Evolutionary conservation across 169 alveolate species (phyloP).

Genomic region (Plasmodium fragile): DNA sequence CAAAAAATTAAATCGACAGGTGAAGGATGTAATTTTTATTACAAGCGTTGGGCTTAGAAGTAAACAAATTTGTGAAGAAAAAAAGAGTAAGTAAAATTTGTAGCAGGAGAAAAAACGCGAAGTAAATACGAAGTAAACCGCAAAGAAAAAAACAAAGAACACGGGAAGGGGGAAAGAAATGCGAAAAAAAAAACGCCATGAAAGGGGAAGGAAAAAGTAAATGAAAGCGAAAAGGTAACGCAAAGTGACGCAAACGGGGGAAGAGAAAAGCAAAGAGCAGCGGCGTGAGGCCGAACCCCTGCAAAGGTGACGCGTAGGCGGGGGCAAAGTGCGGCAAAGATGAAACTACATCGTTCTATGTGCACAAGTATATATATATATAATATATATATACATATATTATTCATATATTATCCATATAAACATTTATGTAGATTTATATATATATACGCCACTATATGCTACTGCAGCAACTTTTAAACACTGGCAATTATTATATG

Average conservation of each 20-base stretch:
- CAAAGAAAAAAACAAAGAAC: not conserved
- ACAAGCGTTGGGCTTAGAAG: not conserved
- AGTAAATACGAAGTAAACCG: not conserved
- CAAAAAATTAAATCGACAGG: constrained; percentile 6
- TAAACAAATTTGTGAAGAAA: not conserved
- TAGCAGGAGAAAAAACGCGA: not conserved
- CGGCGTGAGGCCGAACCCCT: not conserved
- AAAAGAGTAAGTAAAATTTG: not conserved
- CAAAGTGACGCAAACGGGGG: not conserved
- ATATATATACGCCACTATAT: not conserved
- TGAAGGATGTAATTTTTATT: not conserved
- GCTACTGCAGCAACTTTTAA: not conserved
- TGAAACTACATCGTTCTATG: not conserved
- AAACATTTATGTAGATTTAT: not conserved
- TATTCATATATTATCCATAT: no score
- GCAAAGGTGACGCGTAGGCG: not conserved
- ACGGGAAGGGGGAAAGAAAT: not conserved
- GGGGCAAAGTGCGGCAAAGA: not conserved
- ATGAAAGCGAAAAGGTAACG: not conserved
- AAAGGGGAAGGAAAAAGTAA: not conserved
- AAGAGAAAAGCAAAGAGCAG: not conserved
- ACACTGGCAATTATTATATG: not conserved
- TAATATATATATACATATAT: no score
- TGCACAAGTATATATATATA: not conserved
- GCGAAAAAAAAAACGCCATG: not conserved